Evolutionary conservation across 352 stramenopile genomes (phyloP).

Genomic region (Globisporangium rhizosaccharum): DNA sequence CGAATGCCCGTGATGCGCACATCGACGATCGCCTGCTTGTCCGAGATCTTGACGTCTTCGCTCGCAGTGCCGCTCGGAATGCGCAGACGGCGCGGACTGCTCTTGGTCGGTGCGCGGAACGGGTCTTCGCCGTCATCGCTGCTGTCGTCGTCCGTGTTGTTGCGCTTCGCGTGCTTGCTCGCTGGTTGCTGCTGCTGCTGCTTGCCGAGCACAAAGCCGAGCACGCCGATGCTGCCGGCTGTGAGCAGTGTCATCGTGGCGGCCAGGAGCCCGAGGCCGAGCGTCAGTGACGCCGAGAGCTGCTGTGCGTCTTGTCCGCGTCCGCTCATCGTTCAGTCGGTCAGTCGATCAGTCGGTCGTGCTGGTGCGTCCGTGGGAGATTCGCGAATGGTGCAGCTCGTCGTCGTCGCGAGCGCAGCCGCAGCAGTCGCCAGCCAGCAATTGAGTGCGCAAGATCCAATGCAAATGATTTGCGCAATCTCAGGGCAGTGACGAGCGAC

Average conservation of each 20-base stretch:
- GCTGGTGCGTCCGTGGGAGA: not conserved
- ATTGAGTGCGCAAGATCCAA: not conserved
- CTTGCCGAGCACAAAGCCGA: conserved; percentile 66
- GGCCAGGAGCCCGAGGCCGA: conserved; percentile 60
- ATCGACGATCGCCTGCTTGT: conserved; percentile 84
- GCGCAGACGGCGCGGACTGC: conserved; percentile 36
- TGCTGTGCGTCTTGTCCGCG: conserved; percentile 23
- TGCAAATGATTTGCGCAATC: not conserved
- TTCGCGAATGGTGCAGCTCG: not conserved
- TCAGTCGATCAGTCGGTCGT: not conserved
- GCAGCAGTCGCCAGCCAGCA: not conserved
- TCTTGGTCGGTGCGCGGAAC: conserved; percentile 11
- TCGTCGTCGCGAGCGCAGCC: no score
- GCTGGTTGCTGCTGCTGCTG: conserved; percentile 15
- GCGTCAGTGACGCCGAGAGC: conserved; percentile 46
- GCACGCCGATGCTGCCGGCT: conserved; percentile 56
- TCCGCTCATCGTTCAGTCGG: conserved; percentile 4
- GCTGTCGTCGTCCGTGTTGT: conserved; percentile 8
- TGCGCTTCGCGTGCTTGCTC: conserved; percentile 16
- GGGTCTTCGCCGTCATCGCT: conserved; percentile 12
- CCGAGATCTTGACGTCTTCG: conserved; percentile 79
- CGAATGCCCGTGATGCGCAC: conserved; percentile 84
- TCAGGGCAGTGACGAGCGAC: not conserved
- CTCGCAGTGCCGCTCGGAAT: conserved; percentile 61
- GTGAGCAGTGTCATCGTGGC: conserved; percentile 73